Evolutionary conservation across 2,329 filamentous ascomycete species (phyloP).

Genomic region (Epichloe amarillans): DNA sequence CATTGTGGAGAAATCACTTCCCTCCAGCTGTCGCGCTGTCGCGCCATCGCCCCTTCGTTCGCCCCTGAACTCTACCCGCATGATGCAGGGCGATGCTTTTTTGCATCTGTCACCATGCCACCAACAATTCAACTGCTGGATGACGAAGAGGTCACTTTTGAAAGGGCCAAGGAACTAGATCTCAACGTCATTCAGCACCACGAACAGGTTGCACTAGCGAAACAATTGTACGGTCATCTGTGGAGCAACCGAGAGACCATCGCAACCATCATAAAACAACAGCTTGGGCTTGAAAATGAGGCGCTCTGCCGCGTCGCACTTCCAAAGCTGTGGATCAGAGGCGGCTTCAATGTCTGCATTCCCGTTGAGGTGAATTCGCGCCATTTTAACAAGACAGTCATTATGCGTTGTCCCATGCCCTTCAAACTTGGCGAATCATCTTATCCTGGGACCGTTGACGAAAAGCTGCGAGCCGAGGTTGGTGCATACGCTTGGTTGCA

Average conservation of each 20-base stretch:
- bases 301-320: constrained; percentile 13
- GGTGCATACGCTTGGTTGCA: constrained; percentile 15
- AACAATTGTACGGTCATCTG: neutral
- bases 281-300: constrained; percentile 12
- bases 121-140: constrained; percentile 1
- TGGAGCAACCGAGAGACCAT: constrained; percentile 9
- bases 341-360: constrained; percentile 24
- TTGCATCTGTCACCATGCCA: neutral
- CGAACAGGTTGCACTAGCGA: neutral
- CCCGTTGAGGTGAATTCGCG: constrained; percentile 15
- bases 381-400: constrained; percentile 12
- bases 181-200: constrained; percentile 1
- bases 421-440: constrained; percentile 23
- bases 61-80: too few species aligned
- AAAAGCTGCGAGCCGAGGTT: constrained; percentile 25
- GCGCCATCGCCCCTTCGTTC: too few species aligned
- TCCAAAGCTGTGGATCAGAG: constrained; percentile 16
- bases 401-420: constrained; percentile 19
- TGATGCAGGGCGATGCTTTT: too few species aligned
- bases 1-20: too few species aligned
- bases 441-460: constrained; percentile 26
- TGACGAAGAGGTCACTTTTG: neutral
- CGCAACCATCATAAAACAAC: constrained; percentile 10
- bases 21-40: too few species aligned
- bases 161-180: neutral